Percentiles rank a stretch among this genome's conserved stretches.
These are phyloP conservation scores for Aspergillus sp. DNA, from an alignment of 2,329 filamentous ascomycete genomes.

Conservation along the genomic window DNA sequence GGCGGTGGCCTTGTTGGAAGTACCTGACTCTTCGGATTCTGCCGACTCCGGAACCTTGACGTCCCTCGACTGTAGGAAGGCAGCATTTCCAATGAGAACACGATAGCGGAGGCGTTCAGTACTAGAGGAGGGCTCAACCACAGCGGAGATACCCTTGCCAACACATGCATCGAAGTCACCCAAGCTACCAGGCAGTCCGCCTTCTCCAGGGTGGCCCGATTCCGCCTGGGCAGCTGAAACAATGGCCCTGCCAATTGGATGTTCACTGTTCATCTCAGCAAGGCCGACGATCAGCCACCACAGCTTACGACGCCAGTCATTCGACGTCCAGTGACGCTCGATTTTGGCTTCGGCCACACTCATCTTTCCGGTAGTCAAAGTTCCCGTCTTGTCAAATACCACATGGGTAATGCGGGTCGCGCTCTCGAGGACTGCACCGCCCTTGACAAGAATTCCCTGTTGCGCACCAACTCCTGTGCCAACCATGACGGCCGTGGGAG, in stretches of 20 bases:
- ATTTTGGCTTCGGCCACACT: slow-evolving; percentile 73
- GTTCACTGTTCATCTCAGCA: slow-evolving; percentile 93
- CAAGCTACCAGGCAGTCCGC: slow-evolving; percentile 74
- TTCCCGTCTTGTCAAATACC: slow-evolving; percentile 94
- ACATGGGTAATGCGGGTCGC: slow-evolving; percentile 87
- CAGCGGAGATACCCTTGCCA: slow-evolving; percentile 79
- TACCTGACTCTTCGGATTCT: slow-evolving; percentile 29
- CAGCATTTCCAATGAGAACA: slow-evolving; percentile 79
- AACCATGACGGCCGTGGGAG: slow-evolving; percentile 97
- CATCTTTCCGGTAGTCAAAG: slow-evolving; percentile 93
- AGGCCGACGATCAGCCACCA: slow-evolving; percentile 98
- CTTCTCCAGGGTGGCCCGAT: slow-evolving; percentile 69
- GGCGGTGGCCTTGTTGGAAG: slow-evolving; percentile 42
- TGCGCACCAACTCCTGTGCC: slow-evolving; percentile 95
- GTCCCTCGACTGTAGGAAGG: slow-evolving; percentile 69
- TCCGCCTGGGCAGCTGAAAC: slow-evolving; percentile 71
- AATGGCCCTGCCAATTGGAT: slow-evolving; percentile 91
- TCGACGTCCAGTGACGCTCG: slow-evolving; percentile 65
- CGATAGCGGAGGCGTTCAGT: slow-evolving; percentile 69
- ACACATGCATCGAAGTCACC: slow-evolving; percentile 81
- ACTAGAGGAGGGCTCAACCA: slow-evolving; percentile 71
- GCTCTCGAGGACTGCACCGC: slow-evolving; percentile 85
- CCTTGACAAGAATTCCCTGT: slow-evolving; percentile 96
- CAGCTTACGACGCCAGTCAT: slow-evolving; percentile 65
- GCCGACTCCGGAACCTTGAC: slow-evolving; percentile 50